Conservation (phyloP, 129 eudicot species). For the Pulicaria dysenterica region DNA sequence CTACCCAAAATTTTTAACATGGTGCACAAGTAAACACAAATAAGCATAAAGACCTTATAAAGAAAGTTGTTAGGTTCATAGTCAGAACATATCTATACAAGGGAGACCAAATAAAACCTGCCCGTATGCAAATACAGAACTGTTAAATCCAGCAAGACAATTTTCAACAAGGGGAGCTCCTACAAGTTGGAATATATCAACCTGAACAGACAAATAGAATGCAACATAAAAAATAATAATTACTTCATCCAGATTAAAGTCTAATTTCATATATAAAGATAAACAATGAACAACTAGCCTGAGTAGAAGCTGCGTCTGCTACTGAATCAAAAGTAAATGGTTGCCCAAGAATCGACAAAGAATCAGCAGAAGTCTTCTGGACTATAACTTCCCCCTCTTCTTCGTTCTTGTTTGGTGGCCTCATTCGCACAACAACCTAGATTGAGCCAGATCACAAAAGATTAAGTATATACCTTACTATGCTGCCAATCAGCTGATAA, state of each 20-base stretch:
- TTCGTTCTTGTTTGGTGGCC: conserved; percentile 74
- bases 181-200: conserved; percentile 77
- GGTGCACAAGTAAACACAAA: conserved; percentile 1
- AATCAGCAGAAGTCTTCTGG: conserved; percentile 59
- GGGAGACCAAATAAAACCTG: conserved; percentile 58
- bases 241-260: conserved; percentile 14
- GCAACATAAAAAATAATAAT: not conserved
- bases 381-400: conserved; percentile 68
- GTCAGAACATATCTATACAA: not conserved
- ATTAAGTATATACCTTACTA: not conserved
- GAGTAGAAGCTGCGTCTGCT: conserved; percentile 65
- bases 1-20: conserved; percentile 56
- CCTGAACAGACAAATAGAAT: conserved; percentile 42
- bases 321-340: conserved; percentile 80
- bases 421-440: conserved; percentile 85
- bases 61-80: conserved; percentile 2
- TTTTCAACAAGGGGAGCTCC: conserved; percentile 97
- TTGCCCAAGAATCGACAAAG: conserved; percentile 69
- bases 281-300: conserved; percentile 44
- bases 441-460: conserved; percentile 15
- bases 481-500: not conserved
- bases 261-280: not conserved
- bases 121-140: conserved; percentile 97
- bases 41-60: conserved; percentile 7
- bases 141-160: conserved; percentile 93